Conservation (phyloP, 148 eudicot genomes). For the Pouteria glomerata region DNA sequence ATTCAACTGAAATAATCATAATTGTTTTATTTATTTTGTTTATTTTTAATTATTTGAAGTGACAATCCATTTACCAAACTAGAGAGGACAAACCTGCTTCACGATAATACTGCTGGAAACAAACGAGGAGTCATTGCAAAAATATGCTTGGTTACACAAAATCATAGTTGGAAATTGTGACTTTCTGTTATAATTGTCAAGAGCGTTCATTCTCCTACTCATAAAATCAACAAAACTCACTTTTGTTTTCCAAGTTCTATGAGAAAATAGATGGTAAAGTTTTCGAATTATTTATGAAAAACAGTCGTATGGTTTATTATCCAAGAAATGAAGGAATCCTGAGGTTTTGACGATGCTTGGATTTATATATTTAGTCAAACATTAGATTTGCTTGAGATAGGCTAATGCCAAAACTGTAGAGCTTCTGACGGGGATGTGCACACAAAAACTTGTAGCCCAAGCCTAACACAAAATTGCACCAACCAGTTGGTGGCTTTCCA, state of each 20-base stretch:
- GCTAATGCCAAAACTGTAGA: not conserved
- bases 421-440: not conserved
- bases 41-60: not conserved
- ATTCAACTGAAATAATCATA: not conserved
- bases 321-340: not conserved
- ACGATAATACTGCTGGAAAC: not conserved
- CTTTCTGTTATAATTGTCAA: not conserved
- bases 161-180: not conserved
- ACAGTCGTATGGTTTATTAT: not conserved
- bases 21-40: not conserved
- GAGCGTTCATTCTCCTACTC: not conserved
- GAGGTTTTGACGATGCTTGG: not conserved
- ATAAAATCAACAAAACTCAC: not conserved
- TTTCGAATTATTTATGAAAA: not conserved
- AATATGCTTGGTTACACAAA: not conserved
- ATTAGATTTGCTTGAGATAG: not conserved
- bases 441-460: not conserved
- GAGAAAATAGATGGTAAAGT: not conserved
- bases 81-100: not conserved
- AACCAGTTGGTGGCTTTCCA: constrained; percentile 1
- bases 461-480: not conserved
- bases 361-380: not conserved
- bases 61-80: not conserved
- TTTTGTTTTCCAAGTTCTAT: not conserved
- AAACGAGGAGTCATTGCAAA: not conserved